Base-by-base conservation (phyloP, 208 protist genomes). In the Balamuthia mandrillaris region DNA sequence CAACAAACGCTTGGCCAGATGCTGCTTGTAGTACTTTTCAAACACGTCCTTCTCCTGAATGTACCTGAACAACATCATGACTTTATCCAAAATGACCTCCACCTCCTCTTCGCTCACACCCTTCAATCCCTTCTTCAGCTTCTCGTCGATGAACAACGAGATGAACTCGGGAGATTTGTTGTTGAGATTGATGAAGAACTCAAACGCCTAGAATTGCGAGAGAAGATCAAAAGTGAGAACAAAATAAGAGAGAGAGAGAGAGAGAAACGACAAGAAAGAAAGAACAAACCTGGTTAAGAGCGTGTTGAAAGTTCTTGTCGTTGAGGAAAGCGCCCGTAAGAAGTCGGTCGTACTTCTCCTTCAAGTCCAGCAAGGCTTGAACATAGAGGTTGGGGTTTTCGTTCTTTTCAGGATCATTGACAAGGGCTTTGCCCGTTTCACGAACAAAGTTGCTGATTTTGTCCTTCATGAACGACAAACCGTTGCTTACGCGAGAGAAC, bases 31-130 rank as follows among this genome's bases (percentile, higher is more conserved):
- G 74, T 95, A 96, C 75, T 93, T 89, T 63, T 96, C 93, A 65
- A 96, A 96, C 24, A 96, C 86, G 86, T 96, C 95, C 87, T 96
- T 96, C 49, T 95, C 94, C 41, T 88, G 81, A 24, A 95, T 65
- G 60, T 93, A 93, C 68, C 90, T 81, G 70, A 95, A 95, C 2
- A 95, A 49, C 24, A 89, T 87, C 39, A 95, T 89, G 21, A 92
- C 83, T 85, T 92, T 89, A 42, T 94, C 88, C 35, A 95, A 83
- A 10, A 88, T 86, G 1, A 72, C 49, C 51, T 95, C 92, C 7
- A 94, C 65, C 63, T 96, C 91, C 29, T 94, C 89, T 47, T 96
- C 94, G n/a, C 78, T 90, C 14, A 91, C 66, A 27, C 84, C 88
- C 66, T 89, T 89, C 37, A 91, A 60, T 37, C 90, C 90, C 29